Conservation (phyloP, 495 filamentous ascomycete genomes). For the Aspergillus egyptiacus region DNA sequence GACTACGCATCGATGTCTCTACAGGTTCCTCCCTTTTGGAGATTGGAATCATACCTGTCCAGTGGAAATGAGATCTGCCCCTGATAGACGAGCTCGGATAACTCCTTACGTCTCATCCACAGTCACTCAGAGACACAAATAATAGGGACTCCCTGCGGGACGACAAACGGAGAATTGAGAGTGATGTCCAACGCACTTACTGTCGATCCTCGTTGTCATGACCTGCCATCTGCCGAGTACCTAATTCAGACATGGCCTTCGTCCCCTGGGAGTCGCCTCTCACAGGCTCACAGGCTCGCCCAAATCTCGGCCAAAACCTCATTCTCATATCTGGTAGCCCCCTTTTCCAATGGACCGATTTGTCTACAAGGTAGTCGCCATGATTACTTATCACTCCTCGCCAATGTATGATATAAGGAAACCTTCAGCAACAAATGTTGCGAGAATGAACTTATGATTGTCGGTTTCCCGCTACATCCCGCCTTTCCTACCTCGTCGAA, state of each 20-base stretch:
- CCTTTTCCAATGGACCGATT: background rate
- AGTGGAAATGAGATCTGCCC: constrained; percentile 14
- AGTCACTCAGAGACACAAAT: constrained; percentile 3
- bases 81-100: constrained; percentile 7
- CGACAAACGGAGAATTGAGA: constrained; percentile 7
- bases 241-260: background rate
- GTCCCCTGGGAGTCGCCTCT: background rate
- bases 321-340: background rate
- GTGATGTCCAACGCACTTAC: background rate
- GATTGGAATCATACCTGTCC: constrained; percentile 11
- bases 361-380: background rate
- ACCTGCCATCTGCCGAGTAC: constrained; percentile 9
- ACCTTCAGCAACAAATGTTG: background rate
- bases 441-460: constrained; percentile 1
- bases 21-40: too few species aligned
- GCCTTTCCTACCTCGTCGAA: constrained; percentile 2
- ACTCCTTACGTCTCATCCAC: constrained; percentile 10
- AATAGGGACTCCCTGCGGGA: background rate
- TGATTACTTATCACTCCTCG: background rate
- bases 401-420: background rate
- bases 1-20: too few species aligned
- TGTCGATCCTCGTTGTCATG: constrained; percentile 10
- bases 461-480: background rate
- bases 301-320: background rate
- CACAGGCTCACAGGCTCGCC: background rate